Conservation (phyloP, 2,329 filamentous ascomycete species). For the Hypoxylon sp. region DNA sequence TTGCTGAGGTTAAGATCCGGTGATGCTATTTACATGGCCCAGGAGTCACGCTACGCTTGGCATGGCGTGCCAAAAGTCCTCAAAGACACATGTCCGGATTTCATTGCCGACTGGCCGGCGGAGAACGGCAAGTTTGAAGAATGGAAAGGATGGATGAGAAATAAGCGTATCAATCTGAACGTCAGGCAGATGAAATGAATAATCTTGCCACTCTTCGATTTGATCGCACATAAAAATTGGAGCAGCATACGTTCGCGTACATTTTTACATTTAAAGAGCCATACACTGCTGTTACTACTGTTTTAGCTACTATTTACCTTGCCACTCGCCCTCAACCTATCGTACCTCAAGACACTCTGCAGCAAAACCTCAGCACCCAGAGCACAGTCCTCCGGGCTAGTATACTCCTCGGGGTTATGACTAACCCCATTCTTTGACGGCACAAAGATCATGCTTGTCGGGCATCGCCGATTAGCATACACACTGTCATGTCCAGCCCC, state of each 20-base stretch:
- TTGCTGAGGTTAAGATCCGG: constrained; percentile 79
- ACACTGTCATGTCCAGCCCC: constrained; percentile 61
- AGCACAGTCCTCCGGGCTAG: constrained; percentile 64
- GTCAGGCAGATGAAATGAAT: constrained; percentile 92
- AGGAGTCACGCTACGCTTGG: constrained; percentile 86
- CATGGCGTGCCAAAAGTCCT: constrained; percentile 93
- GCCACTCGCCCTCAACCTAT: constrained; percentile 38
- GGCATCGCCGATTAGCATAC: constrained; percentile 65
- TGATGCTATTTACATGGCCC: constrained; percentile 90
- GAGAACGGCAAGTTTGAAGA: constrained; percentile 63
- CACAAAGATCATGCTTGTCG: constrained; percentile 73
- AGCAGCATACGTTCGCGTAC: too few relatives aligned
- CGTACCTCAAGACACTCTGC: constrained; percentile 53
- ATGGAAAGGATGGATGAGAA: constrained; percentile 88
- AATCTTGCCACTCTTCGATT: too few relatives aligned
- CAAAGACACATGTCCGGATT: constrained; percentile 77
- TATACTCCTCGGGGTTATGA: constrained; percentile 71
- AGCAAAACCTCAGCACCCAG: constrained; percentile 61
- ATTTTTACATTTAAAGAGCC: too few relatives aligned
- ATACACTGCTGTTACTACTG: too few relatives aligned
- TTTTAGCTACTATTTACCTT: neutral
- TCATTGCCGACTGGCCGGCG: constrained; percentile 78
- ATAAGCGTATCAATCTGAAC: constrained; percentile 90
- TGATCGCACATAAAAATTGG: too few relatives aligned
- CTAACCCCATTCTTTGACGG: constrained; percentile 70